Conservation (phyloP, 2,329 filamentous ascomycete species). For the Stenocarpella maydis region DNA sequence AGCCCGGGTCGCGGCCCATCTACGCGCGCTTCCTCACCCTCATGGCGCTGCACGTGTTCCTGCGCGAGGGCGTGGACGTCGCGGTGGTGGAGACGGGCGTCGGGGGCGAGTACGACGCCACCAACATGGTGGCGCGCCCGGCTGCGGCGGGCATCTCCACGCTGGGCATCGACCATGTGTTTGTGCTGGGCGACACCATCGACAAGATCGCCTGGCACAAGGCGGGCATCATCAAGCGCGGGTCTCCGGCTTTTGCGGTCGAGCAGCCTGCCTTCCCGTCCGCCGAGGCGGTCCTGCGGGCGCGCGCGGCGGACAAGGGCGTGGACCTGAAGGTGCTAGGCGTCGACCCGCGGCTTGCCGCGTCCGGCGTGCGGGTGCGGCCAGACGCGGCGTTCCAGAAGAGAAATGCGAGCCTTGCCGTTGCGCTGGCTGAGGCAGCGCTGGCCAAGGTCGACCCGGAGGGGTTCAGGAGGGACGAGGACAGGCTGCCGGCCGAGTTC, state of each 20-base stretch:
- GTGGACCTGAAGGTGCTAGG: slow-evolving; percentile 57
- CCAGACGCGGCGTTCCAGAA: slow-evolving; percentile 67
- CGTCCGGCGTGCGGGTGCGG: slow-evolving; percentile 46
- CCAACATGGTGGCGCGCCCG: slow-evolving; percentile 69
- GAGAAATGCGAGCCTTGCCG: slow-evolving; percentile 59
- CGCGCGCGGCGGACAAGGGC: slow-evolving; percentile 61
- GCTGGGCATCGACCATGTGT: slow-evolving; percentile 75
- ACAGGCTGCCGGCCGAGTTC: slow-evolving; percentile 68
- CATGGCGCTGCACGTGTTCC: slow-evolving; percentile 72
- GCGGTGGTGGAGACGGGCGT: slow-evolving; percentile 74
- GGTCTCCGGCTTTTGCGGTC: slow-evolving; percentile 65
- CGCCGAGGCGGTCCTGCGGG: slow-evolving; percentile 62
- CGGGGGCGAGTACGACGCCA: slow-evolving; percentile 74
- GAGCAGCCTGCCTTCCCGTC: slow-evolving; percentile 53
- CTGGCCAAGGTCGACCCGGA: slow-evolving; percentile 54
- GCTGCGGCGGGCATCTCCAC: slow-evolving; percentile 68
- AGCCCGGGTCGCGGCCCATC: slow-evolving; percentile 54
- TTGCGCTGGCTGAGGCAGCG: slow-evolving; percentile 60
- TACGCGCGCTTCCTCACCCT: slow-evolving; percentile 68
- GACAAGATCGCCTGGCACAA: slow-evolving; percentile 79
- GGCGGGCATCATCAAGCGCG: slow-evolving; percentile 73
- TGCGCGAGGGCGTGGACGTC: slow-evolving; percentile 67
- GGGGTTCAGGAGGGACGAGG: slow-evolving; percentile 38
- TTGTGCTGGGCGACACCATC: slow-evolving; percentile 67
- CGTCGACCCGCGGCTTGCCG: slow-evolving; percentile 54